Evolutionary conservation across 176 grass and related monocot species (phyloP).

Genomic region (Cenchrus americanus): DNA sequence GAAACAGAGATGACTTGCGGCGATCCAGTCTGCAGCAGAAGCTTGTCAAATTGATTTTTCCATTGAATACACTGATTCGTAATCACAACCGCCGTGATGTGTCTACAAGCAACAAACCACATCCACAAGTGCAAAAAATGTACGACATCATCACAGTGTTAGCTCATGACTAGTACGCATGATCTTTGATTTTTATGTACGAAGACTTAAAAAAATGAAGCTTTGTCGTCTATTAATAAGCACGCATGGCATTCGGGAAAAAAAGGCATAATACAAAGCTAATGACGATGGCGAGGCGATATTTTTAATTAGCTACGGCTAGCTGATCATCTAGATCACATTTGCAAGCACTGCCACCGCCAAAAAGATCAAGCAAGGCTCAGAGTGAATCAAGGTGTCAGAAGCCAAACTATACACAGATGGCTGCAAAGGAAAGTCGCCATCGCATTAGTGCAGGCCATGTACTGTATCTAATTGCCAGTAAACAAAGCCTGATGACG

Average conservation of each 20-base stretch:
- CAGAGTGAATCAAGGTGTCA: neutral
- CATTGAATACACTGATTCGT: constrained; percentile 7
- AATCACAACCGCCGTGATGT: constrained; percentile 2
- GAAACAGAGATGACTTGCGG: neutral
- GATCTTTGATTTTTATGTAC: neutral
- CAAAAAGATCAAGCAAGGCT: neutral
- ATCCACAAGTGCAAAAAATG: constrained; percentile 1
- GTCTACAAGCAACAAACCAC: neutral
- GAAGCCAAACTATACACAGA: constrained; percentile 7
- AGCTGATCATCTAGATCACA: constrained; percentile 9
- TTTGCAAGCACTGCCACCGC: neutral
- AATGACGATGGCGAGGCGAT: neutral
- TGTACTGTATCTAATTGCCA: constrained; percentile 5
- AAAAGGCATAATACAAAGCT: neutral
- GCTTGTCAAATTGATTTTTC: neutral
- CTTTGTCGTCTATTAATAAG: neutral
- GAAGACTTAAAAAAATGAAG: neutral
- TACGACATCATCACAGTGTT: neutral
- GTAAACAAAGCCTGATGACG: neutral
- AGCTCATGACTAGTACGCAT: neutral
- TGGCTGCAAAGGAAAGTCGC: neutral
- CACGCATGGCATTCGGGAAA: too few species aligned
- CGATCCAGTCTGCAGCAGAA: neutral
- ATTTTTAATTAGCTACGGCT: neutral
- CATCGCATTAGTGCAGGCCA: constrained; percentile 4